Base-by-base conservation (phyloP, 306 rosid species). In the Heteromeles arbutifolia region DNA sequence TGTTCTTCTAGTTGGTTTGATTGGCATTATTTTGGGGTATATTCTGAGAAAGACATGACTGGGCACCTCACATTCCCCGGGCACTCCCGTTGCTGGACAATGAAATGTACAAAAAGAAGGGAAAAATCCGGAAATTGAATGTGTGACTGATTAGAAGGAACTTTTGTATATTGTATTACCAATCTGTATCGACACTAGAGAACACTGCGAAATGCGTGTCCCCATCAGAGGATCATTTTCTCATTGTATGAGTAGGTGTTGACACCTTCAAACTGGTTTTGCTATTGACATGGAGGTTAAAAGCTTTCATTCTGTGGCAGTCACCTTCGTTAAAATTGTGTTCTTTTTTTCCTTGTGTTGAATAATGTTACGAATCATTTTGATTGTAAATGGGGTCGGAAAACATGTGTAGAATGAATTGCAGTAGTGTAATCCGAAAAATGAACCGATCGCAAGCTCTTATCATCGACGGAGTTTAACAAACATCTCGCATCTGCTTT, bases 21-120 rank as follows among this genome's bases (percentile, higher is more conserved):
- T 93, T 76, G 97, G 98, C 85, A 77, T 89, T 76, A 75, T 93
- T 78, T 80, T 93, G 84, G 98, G 98, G 53, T 91, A 84, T 76
- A 71, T 93, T 71, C 37, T 93, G 87, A 93, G 88, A 92, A 88
- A 75, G 86, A 85, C 96, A 64, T 93, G 86, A 91, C 72, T 65
- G 45, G 73, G 44, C 44, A 28, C 76, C 67, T 26, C 61, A 13
- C 62, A 41, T 28, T 66, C 61, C 39, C 22, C 6, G 4, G 62
- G 74, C 50, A 64, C 70, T 52, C 44, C 66, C 31, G 26, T 43
- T 24, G 31, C 65, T 37, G 61, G 44, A 37, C 43, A 67, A 70
- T 73, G 64, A 79, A 75, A 44, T 86, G 93, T 85, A 79, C 80
- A 91, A 79, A 80, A 79, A 37, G 56, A 62, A 44, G 19, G 13